Evolutionary conservation across 1,139 yeast genomes (phyloP), one percentile per base, ranked within the genome.

Genomic region (Blastobotrys proliferans): DNA sequence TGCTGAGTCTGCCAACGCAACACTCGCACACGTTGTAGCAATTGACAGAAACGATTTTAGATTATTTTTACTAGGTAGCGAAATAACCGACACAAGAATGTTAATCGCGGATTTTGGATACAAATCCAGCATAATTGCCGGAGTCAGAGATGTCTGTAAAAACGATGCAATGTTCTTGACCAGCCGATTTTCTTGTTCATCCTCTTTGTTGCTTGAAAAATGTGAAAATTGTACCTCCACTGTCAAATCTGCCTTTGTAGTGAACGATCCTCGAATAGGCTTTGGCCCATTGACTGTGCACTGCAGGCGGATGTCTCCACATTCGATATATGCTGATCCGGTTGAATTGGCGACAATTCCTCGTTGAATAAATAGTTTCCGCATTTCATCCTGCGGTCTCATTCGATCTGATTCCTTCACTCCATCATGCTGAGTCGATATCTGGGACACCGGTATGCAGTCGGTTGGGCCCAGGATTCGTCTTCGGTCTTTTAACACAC

Each of bases 91-190:
- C n/a, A 90, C 70, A 54, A 81, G 83, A 19, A 92, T 72, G 57
- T 83, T 94, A 43, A 92, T 85, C 19, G 90, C 79, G 8, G 95
- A 84, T 62, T 92, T 92, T 4, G 97, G 97, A 60, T 90, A 90
- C 48, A 81, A 78, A 14, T 77, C 77, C 38, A 87, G 68, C 33
- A 84, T 64, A 3, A 92, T 74, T 1, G 82, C 67, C 9, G 86
- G 81, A 34, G 76, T 67, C 33, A 81, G 63, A 33, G 84, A 70
- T 2, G 83, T 74, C 45, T 77, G 75, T 18, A 83, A 67, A 54
- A 74, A 81, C 6, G 78, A 67, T 10, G 79, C 69, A 14, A 79
- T 64, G 43, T 66, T 67, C 41, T 75, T 78, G n/a, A 76, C 66
- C 16, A 50, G 25, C 46, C 50, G 39, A 45, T 55, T 61, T 43